These are phyloP conservation scores for Candida andamanensis DNA, from an alignment of 805 yeast species.

Conservation along the genomic window DNA sequence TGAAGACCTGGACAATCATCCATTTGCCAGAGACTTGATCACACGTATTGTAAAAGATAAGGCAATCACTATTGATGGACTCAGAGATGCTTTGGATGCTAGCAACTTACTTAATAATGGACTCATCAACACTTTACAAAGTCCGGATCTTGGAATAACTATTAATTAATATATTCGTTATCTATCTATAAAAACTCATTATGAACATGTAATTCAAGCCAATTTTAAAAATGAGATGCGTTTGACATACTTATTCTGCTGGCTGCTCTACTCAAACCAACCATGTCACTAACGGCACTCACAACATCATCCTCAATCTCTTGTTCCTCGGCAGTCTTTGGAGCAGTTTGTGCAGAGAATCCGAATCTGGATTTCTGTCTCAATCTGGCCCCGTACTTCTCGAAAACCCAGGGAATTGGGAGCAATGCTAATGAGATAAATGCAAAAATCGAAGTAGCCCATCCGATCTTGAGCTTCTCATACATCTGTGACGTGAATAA, in stretches of 20 bases:
- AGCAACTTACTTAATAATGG: slow-evolving; percentile 15
- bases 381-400: slow-evolving; percentile 50
- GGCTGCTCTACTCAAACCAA: too few species aligned
- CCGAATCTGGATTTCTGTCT: slow-evolving; percentile 58
- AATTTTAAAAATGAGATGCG: too few species aligned
- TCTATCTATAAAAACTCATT: neutral
- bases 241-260: too few species aligned
- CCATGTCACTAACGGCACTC: neutral
- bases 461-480: slow-evolving; percentile 59
- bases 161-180: slow-evolving; percentile 4
- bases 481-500: slow-evolving; percentile 84
- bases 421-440: slow-evolving; percentile 64
- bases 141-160: slow-evolving; percentile 15
- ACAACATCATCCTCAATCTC: slow-evolving; percentile 2
- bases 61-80: slow-evolving; percentile 15
- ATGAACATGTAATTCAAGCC: too few species aligned
- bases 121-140: slow-evolving; percentile 11
- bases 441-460: slow-evolving; percentile 72
- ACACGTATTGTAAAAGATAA: slow-evolving; percentile 16
- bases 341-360: slow-evolving; percentile 39
- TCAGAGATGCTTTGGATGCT: slow-evolving; percentile 12
- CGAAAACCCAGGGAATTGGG: slow-evolving; percentile 72
- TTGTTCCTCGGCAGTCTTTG: neutral
- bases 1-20: slow-evolving; percentile 16
- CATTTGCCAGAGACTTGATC: slow-evolving; percentile 22